Percentiles rank a stretch among this genome's conserved stretches.
phyloP scores from a whole-genome alignment of 2,329 filamentous ascomycete genomes.

The Graphiopsis chlorocephala region DNA sequence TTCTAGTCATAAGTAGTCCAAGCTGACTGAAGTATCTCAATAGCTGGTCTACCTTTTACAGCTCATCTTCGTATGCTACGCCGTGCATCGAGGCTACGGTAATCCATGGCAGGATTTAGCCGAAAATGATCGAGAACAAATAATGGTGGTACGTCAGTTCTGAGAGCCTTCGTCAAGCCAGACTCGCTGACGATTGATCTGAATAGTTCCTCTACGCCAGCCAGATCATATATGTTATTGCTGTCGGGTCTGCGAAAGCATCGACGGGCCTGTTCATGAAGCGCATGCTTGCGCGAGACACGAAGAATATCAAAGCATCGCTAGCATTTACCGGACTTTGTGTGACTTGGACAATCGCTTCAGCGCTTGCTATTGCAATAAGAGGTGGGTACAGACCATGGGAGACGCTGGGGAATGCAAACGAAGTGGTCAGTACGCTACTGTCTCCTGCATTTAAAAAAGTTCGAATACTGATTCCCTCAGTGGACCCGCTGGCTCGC shows the following conservation, averaged over 20 bases:
- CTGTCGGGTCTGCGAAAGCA: conserved; percentile 4
- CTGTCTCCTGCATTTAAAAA: no score
- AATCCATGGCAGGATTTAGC: not conserved
- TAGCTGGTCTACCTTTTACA: not conserved
- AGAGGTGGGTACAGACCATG: not conserved
- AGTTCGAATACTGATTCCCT: not conserved
- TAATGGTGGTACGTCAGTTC: not conserved
- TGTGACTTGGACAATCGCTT: not conserved
- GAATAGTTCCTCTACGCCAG: not conserved
- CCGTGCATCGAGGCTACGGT: not conserved
- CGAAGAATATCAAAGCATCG: not conserved
- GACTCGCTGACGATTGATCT: not conserved
- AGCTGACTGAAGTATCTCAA: not conserved
- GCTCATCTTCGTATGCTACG: not conserved
- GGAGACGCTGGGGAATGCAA: not conserved
- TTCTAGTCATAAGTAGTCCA: not conserved
- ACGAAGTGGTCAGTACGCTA: not conserved
- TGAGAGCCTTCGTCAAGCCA: no score
- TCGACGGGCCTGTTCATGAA: not conserved
- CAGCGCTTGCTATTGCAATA: not conserved
- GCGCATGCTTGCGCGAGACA: not conserved
- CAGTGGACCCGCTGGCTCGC: not conserved
- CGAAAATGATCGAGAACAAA: not conserved
- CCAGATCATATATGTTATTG: not conserved
- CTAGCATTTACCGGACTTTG: not conserved